Conservation (phyloP, 495 filamentous ascomycete genomes). For the Penicillium psychrofluorescens region DNA sequence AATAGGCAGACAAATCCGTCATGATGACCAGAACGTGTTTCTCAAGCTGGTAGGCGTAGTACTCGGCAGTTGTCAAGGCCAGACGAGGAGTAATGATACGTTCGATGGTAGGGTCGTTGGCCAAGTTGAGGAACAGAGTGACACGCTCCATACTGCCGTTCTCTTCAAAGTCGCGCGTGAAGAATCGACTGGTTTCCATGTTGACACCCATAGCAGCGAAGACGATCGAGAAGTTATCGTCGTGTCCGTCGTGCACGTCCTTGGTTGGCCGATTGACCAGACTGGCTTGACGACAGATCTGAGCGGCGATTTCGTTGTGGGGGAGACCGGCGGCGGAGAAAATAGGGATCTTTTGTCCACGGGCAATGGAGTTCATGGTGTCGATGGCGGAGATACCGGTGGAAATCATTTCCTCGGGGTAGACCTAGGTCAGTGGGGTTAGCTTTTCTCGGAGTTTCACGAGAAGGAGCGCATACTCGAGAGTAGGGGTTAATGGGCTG, state of each 20-base stretch:
- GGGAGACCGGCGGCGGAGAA: conserved; percentile 98
- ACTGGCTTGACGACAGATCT: conserved; percentile 94
- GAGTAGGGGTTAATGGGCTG: conserved; percentile 98
- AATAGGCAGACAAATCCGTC: conserved; percentile 96
- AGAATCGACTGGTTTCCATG: conserved; percentile 97
- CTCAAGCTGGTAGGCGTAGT: conserved; percentile 99
- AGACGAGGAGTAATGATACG: conserved; percentile 99
- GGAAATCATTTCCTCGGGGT: conserved; percentile 99
- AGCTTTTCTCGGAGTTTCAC: conserved; percentile 3
- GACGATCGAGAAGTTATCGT: conserved; percentile 99
- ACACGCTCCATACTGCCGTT: conserved; percentile 97
- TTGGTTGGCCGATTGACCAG: conserved; percentile 87
- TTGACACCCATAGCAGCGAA: conserved; percentile 99
- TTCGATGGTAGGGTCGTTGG: conserved; percentile 98
- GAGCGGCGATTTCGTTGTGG: conserved; percentile 97
- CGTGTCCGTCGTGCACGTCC: conserved; percentile 91
- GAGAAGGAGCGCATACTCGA: conserved; percentile 50
- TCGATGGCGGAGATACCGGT: conserved; percentile 99
- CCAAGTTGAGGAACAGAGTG: conserved; percentile 96
- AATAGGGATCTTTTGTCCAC: conserved; percentile 99
- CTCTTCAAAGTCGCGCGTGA: conserved; percentile 98
- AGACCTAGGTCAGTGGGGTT: conserved; percentile 52
- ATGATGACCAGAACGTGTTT: conserved; percentile 99
- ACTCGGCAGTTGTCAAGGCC: conserved; percentile 96
- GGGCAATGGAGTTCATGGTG: conserved; percentile 99